Evolutionary conservation across 2,329 filamentous ascomycete species (phyloP).

Genomic region (Rhexocercosporidium sp.): DNA sequence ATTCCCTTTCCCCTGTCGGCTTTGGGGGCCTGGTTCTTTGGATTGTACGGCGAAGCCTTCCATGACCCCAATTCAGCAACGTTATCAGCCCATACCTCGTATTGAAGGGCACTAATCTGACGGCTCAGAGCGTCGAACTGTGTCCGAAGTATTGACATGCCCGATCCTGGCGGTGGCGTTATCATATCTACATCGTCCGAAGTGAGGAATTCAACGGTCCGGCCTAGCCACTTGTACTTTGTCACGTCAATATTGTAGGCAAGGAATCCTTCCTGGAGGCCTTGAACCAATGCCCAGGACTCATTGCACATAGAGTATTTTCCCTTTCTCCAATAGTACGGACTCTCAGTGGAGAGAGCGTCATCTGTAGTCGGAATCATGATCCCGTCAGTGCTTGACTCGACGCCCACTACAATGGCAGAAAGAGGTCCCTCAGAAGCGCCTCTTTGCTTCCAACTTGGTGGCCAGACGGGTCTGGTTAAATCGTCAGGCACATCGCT

Average conservation of each 20-base stretch:
- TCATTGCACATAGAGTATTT: not conserved
- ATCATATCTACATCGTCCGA: not conserved
- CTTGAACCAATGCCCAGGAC: not conserved
- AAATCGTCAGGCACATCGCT: no score
- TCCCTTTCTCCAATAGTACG: not conserved
- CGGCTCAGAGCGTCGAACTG: not conserved
- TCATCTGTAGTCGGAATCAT: not conserved
- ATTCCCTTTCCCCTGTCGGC: not conserved
- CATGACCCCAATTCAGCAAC: not conserved
- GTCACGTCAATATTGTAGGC: not conserved
- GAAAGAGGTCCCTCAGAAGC: not conserved
- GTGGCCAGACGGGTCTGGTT: not conserved
- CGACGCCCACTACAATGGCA: not conserved
- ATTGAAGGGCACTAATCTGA: not conserved
- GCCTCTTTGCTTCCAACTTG: not conserved
- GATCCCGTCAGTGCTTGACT: not conserved
- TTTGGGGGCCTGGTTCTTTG: not conserved
- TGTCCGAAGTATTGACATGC: not conserved
- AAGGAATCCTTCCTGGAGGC: not conserved
- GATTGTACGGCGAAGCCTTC: not conserved
- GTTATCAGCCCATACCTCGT: not conserved
- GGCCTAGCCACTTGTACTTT: not conserved
- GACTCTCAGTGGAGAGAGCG: not conserved
- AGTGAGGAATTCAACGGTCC: not conserved
- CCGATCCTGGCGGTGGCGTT: no score